phyloP scores from a whole-genome alignment of 768 basidiomycete species.

The Naganishia friedmannii region DNA sequence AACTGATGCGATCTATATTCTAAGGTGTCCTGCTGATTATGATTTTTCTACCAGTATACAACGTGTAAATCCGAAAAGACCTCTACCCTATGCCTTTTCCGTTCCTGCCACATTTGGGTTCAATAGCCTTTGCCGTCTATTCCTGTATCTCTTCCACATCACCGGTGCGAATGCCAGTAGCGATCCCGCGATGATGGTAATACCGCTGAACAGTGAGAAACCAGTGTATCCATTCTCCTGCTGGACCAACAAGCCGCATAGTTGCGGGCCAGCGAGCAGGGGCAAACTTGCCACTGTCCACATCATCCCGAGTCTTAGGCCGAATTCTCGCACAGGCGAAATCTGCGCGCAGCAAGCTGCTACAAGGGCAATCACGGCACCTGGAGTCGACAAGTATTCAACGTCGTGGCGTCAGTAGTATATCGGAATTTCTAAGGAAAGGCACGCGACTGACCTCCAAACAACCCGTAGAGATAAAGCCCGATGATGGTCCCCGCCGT shows the following conservation, averaged over 20 bases:
- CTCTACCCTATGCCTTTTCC: background rate
- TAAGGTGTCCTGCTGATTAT: background rate
- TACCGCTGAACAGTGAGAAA: conserved; percentile 17
- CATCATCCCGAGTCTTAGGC: conserved; percentile 48
- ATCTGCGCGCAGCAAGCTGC: conserved; percentile 43
- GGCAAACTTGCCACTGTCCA: conserved; percentile 41
- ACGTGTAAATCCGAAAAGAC: background rate
- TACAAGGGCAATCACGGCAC: conserved; percentile 39
- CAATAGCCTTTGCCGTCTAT: background rate
- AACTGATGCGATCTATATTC: background rate
- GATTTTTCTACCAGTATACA: background rate
- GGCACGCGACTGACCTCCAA: conserved; percentile 36
- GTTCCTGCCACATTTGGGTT: background rate
- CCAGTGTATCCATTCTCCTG: conserved; percentile 23
- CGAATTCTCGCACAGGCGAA: conserved; percentile 45
- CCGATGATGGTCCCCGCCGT: conserved; percentile 40
- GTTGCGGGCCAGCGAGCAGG: conserved; percentile 41
- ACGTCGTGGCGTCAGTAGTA: background rate
- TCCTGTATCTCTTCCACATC: conserved; percentile 23
- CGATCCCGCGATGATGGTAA: conserved; percentile 27
- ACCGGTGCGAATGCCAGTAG: conserved; percentile 26
- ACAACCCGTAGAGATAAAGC: conserved; percentile 41
- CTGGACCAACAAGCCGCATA: conserved; percentile 34
- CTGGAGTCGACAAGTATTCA: background rate
- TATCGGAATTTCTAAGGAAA: background rate